Evolutionary conservation across 2,329 filamentous ascomycete genomes (phyloP).

Genomic region (Drechslerella dactyloides): DNA sequence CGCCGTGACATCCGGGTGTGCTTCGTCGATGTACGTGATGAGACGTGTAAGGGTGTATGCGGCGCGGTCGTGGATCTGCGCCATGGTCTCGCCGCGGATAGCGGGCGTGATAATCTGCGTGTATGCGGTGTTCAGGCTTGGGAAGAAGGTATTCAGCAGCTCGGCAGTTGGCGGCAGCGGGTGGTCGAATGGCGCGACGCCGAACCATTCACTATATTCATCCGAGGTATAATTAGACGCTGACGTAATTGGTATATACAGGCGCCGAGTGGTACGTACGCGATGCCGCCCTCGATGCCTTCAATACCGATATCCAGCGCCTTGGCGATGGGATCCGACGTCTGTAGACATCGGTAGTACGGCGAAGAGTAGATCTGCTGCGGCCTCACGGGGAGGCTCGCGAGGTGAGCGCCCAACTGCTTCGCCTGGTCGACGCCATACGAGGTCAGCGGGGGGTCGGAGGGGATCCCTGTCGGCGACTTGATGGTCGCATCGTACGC

Average conservation of each 20-base stretch:
- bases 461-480: slow-evolving; percentile 84
- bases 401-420: slow-evolving; percentile 71
- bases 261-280: slow-evolving; percentile 27
- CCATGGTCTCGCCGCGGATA: slow-evolving; percentile 77
- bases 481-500: slow-evolving; percentile 74
- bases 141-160: slow-evolving; percentile 72
- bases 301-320: slow-evolving; percentile 57
- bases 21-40: slow-evolving; percentile 69
- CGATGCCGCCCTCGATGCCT: slow-evolving; percentile 56
- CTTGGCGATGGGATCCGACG: slow-evolving; percentile 73
- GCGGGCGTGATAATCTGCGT: slow-evolving; percentile 71
- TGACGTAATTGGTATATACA: too few relatives aligned
- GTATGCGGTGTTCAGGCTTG: slow-evolving; percentile 64
- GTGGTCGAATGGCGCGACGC: slow-evolving; percentile 81
- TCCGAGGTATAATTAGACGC: too few relatives aligned
- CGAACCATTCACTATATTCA: slow-evolving; percentile 82
- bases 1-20: slow-evolving; percentile 65
- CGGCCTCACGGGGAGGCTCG: slow-evolving; percentile 69
- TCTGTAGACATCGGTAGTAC: slow-evolving; percentile 87
- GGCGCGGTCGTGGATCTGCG: slow-evolving; percentile 78
- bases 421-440: slow-evolving; percentile 84
- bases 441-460: slow-evolving; percentile 84
- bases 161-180: slow-evolving; percentile 73
- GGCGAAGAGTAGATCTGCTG: slow-evolving; percentile 82
- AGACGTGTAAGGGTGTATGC: slow-evolving; percentile 73